Conservation (phyloP, 1,284 basidiomycete genomes). For the Tilletia horrida region DNA sequence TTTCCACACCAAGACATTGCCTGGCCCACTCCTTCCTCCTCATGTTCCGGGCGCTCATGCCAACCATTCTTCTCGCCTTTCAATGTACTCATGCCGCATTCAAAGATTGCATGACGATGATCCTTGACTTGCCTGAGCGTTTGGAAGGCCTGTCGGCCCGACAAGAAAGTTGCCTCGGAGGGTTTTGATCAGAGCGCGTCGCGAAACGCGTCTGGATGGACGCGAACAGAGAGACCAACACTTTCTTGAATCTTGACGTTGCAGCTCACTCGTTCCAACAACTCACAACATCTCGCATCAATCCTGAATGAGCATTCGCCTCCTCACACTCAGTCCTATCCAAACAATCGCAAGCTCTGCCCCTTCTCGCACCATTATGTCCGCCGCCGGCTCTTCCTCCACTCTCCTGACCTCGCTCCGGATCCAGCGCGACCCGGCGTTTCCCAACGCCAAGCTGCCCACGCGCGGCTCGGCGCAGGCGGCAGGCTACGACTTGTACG, state of each 20-base stretch:
- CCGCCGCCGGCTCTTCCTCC: neutral
- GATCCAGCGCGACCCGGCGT: slow-evolving; percentile 73
- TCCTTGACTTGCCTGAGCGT: too few relatives aligned
- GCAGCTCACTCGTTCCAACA: neutral
- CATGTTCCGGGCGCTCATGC: too few relatives aligned
- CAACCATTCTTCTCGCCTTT: too few relatives aligned
- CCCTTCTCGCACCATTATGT: neutral
- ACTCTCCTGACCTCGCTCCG: slow-evolving; percentile 60
- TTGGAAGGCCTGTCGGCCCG: too few relatives aligned
- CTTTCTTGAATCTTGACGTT: neutral
- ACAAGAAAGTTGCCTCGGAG: neutral
- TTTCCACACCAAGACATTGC: neutral
- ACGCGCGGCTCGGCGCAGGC: slow-evolving; percentile 79
- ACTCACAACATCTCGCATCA: neutral
- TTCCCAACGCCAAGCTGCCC: slow-evolving; percentile 73
- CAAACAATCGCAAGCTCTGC: neutral
- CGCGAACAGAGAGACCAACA: slow-evolving; percentile 3
- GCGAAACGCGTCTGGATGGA: neutral
- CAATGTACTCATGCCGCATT: too few relatives aligned
- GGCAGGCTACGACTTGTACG: slow-evolving; percentile 92
- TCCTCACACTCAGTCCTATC: neutral
- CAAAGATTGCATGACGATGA: too few relatives aligned
- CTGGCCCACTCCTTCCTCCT: too few relatives aligned
- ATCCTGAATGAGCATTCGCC: neutral
- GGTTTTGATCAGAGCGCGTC: neutral